These are phyloP conservation scores for Pichia sporocuriosa DNA, from an alignment of 805 yeast species.

Conservation along the genomic window DNA sequence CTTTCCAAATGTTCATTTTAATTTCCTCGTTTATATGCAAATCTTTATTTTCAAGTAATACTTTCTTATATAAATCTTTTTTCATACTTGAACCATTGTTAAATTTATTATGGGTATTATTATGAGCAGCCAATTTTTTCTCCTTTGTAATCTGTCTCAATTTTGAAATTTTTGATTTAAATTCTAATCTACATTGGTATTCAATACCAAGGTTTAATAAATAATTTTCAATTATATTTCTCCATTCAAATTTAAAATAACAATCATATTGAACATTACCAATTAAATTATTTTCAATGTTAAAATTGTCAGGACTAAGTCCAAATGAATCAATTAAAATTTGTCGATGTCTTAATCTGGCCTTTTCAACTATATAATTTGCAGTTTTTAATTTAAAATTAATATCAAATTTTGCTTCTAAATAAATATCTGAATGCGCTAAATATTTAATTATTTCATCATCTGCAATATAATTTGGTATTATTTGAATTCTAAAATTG, in stretches of 20 bases:
- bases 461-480: slow-evolving; percentile 50
- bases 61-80: slow-evolving; percentile 20
- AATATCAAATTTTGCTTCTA: slow-evolving; percentile 51
- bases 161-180: slow-evolving; percentile 44
- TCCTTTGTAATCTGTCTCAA: slow-evolving; percentile 33
- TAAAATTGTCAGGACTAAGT: slow-evolving; percentile 18
- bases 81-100: slow-evolving; percentile 5
- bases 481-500: slow-evolving; percentile 39
- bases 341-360: slow-evolving; percentile 40
- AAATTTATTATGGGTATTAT: slow-evolving; percentile 2
- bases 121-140: slow-evolving; percentile 5
- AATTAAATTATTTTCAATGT: slow-evolving; percentile 14
- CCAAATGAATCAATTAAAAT: slow-evolving; percentile 22
- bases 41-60: slow-evolving; percentile 17
- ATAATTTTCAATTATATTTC: slow-evolving; percentile 67
- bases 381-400: slow-evolving; percentile 56
- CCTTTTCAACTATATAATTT: slow-evolving; percentile 50
- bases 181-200: slow-evolving; percentile 63
- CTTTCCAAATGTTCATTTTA: slow-evolving; percentile 55
- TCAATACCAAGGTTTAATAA: slow-evolving; percentile 59
- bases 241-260: slow-evolving; percentile 47
- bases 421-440: slow-evolving; percentile 56
- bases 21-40: slow-evolving; percentile 43
- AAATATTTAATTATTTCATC: slow-evolving; percentile 40
- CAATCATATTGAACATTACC: slow-evolving; percentile 19